phyloP scores from a whole-genome alignment of 495 filamentous ascomycete genomes.

The Xylaria venustula region DNA sequence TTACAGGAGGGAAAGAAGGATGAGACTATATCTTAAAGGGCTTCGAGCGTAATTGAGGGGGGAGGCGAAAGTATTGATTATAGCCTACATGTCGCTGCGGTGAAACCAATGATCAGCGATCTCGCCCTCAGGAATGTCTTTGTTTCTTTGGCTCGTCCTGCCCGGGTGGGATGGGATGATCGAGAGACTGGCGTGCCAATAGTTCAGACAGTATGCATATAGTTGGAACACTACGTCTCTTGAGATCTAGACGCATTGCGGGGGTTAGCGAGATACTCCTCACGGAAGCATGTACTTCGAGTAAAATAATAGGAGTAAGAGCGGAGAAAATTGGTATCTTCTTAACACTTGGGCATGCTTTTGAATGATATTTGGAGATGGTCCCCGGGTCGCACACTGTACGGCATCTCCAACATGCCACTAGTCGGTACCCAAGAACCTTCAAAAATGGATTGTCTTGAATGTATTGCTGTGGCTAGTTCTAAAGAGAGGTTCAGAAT shows the following conservation, averaged over 20 bases:
- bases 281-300: not conserved
- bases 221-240: not conserved
- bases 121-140: constrained; percentile 5
- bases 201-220: constrained; percentile 8
- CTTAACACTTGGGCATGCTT: not conserved
- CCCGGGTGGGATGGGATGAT: not conserved
- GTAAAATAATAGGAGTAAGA: not conserved
- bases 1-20: not conserved
- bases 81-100: not conserved
- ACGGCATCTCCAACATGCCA: not conserved
- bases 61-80: too few species aligned
- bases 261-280: constrained; percentile 17
- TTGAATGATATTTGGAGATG: not conserved
- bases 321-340: constrained; percentile 9
- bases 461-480: too few species aligned
- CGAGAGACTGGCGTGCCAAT: not conserved
- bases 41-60: not conserved
- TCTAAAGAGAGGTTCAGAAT: too few species aligned
- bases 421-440: not conserved
- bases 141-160: not conserved
- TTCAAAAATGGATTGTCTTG: too few species aligned
- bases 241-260: constrained; percentile 14
- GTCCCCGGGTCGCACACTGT: not conserved
- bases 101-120: constrained; percentile 3
- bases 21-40: constrained; percentile 1